Evolutionary conservation across 306 rosid species (phyloP), one percentile per base, ranked within the genome.

Genomic region (Lotus japonicus): DNA sequence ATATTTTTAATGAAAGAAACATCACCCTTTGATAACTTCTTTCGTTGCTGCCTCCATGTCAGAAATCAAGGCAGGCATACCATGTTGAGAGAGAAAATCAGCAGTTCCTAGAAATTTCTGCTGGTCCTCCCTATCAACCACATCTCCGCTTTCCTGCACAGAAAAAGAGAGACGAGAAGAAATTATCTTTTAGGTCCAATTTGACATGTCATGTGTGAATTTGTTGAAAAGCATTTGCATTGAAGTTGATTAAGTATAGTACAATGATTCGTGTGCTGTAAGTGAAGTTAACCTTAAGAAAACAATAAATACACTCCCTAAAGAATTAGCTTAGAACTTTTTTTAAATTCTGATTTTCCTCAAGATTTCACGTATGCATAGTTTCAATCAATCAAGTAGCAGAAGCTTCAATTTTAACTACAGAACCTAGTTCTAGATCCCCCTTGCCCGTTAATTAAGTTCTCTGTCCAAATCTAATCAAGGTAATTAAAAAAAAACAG

Each of bases 1-100:
- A n/a, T n/a, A n/a, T n/a, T n/a, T n/a, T n/a, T n/a, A 15, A 53
- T 26, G 42, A 41, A 68, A 64, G 71, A 77, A 76, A 79, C 62
- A 77, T 84, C 83, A 95, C 99, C 96, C 91, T 68, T 85, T 72
- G 73, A 95, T 88, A 85, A 81, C 90, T 75, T 90, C 91, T 38
- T 78, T 77, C 12, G 89, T 73, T 49, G 91, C 97, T 9, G 67
- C 69, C 75, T 90, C 95, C 88, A 88, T 79, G 36, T 84, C 83
- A 36, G 85, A 75, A 67, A 90, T 87, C 85, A 95, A 80, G 76
- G 84, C 58, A 68, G 90, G 82, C 80, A 95, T 51, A 68, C 84
- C 95, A 75, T 74, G 33, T 58, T 78, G 78, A 50, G 87, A 70
- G 57, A 95, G 87, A 83, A 82, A 88, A 87, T 95, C 97, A 75